Evolutionary conservation across 2,329 filamentous ascomycete genomes (phyloP), one percentile per base, ranked within the genome.

Genomic region (Purpureocillium takamizusanense): DNA sequence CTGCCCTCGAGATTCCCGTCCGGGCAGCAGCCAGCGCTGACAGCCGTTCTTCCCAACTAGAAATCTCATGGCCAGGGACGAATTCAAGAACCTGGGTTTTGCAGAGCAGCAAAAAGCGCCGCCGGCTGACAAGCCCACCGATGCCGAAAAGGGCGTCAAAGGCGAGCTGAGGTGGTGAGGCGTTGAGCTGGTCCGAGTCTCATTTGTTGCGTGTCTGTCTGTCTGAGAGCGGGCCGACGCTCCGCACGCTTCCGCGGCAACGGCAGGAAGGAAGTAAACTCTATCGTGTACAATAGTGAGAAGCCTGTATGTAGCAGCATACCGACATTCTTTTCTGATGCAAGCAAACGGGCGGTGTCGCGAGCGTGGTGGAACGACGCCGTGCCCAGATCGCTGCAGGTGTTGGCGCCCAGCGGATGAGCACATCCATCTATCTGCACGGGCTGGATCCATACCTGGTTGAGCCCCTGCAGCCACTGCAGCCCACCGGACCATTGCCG

Each of bases 51-150:
- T 35, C 17, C 36, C n/a, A n/a, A n/a, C n/a, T n/a, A 88, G 88
- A 50, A 95, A 97, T 56, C 68, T 98, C 25, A 98, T 98, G 92
- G 89, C 89, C 7, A 86, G 77, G 50, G 92, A 98, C 55, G 86
- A 94, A 42, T 92, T 97, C 62, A 87, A 85, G 61, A 98, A 98
- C 55, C 68, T 98, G 31, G 92, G 92, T 0, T 92, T 94, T 39
- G 40, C 46, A 23, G 48, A 49, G 33, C 40, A 44, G 37, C 40
- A 42, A 38, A 38, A 27, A 10, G 21, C 21, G 21, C 21, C 21
- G 21, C 10, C n/a, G n/a, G n/a, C 15, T 9, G 18, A 13, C 37
- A 40, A 45, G 33, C 35, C 36, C 12, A 33, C 43, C 36, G 45
- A 49, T 25, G 21, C 56, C 14, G 54, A 61, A 48, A 60, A 54